Conservation (phyloP, 1,139 yeast genomes). For the Suhomyces anneliseae region DNA sequence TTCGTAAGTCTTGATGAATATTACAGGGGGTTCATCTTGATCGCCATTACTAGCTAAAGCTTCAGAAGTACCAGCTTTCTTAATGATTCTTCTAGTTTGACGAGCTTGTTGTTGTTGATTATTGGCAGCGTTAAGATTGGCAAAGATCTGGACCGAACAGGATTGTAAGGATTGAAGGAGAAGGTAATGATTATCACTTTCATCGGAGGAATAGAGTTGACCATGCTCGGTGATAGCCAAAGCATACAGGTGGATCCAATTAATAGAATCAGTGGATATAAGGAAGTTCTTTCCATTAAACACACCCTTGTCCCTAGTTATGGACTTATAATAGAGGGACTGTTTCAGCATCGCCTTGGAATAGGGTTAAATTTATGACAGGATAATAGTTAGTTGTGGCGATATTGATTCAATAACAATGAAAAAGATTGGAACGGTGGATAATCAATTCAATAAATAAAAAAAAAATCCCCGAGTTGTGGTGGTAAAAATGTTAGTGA, state of each 20-base stretch:
- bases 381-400: background rate
- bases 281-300: slow-evolving; percentile 37
- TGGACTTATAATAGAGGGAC: slow-evolving; percentile 32
- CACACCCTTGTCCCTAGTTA: slow-evolving; percentile 37
- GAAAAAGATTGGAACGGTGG: background rate
- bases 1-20: slow-evolving; percentile 48
- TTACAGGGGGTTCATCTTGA: slow-evolving; percentile 40
- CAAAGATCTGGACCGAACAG: slow-evolving; percentile 41
- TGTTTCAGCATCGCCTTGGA: slow-evolving; percentile 14
- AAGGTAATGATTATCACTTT: slow-evolving; percentile 33
- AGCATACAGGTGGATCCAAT: slow-evolving; percentile 37
- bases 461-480: too few species aligned
- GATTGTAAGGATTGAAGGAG: slow-evolving; percentile 41
- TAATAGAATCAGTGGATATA: slow-evolving; percentile 39
- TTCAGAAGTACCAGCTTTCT: slow-evolving; percentile 4
- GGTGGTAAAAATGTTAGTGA: too few species aligned
- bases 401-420: background rate
- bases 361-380: slow-evolving; percentile 1
- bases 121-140: slow-evolving; percentile 20
- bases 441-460: background rate
- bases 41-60: slow-evolving; percentile 1
- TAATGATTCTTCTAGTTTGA: slow-evolving; percentile 10
- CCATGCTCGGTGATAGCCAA: slow-evolving; percentile 41
- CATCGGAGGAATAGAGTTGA: slow-evolving; percentile 37
- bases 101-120: slow-evolving; percentile 14